phyloP scores from a whole-genome alignment of 495 filamentous ascomycete species.

The Beverwykella pulmonaria region DNA sequence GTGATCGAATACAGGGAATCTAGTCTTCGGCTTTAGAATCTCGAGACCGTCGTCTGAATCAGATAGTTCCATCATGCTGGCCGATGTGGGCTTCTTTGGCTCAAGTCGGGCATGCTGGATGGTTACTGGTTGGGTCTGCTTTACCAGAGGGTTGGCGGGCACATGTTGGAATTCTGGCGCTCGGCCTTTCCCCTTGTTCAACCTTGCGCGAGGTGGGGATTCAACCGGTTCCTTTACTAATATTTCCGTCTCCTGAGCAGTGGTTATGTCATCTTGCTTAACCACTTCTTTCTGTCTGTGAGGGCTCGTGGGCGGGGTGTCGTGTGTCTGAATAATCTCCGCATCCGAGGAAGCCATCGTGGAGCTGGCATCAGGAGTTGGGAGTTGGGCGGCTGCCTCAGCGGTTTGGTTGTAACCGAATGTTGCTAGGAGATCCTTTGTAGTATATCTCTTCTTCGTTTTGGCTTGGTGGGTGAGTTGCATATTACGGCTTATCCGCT shows the following conservation, averaged over 20 bases:
- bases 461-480: slow-evolving; percentile 88
- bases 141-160: slow-evolving; percentile 32
- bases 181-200: slow-evolving; percentile 56
- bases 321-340: slow-evolving; percentile 49
- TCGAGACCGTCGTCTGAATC: slow-evolving; percentile 73
- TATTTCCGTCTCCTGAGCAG: not conserved
- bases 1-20: slow-evolving; percentile 69
- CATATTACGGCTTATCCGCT: slow-evolving; percentile 84
- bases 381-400: slow-evolving; percentile 30
- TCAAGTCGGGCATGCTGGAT: slow-evolving; percentile 1
- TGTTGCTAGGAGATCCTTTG: slow-evolving; percentile 76
- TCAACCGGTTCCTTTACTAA: not conserved
- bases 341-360: slow-evolving; percentile 48
- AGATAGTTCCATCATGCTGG: slow-evolving; percentile 38
- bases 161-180: slow-evolving; percentile 34
- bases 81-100: slow-evolving; percentile 1
- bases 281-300: slow-evolving; percentile 19
- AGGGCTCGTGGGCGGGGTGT: slow-evolving; percentile 52
- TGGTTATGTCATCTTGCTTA: not conserved
- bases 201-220: slow-evolving; percentile 33
- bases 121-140: slow-evolving; percentile 45
- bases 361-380: slow-evolving; percentile 28
- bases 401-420: slow-evolving; percentile 69
- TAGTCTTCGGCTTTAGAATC: slow-evolving; percentile 51
- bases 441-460: slow-evolving; percentile 90